These are phyloP conservation scores for Sequoiadendron giganteum DNA, from an alignment of 75 land plant genomes.

Conservation along the genomic window DNA sequence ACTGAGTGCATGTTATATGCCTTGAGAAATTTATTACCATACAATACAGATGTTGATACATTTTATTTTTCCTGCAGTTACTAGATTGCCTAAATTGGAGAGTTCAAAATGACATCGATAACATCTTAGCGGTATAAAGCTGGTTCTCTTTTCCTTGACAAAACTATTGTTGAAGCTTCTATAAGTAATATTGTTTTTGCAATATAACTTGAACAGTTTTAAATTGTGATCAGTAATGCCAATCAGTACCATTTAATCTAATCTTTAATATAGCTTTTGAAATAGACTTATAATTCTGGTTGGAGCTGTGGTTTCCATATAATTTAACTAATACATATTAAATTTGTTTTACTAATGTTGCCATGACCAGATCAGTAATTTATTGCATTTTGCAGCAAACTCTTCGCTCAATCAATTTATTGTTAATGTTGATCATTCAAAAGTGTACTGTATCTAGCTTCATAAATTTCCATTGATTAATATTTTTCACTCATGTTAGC, in stretches of 20 bases:
- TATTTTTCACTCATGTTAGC: background rate
- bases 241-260: background rate
- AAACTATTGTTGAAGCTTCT: background rate
- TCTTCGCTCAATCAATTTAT: background rate
- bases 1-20: background rate
- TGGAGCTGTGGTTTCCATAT: background rate
- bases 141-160: conserved; percentile 4
- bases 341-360: background rate
- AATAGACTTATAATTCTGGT: background rate
- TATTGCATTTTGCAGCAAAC: background rate
- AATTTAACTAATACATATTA: background rate
- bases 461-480: background rate
- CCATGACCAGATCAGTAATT: background rate
- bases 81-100: conserved; percentile 91
- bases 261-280: background rate
- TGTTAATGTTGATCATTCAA: background rate
- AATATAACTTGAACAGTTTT: background rate
- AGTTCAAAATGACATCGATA: conserved; percentile 82
- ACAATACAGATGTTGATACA: background rate
- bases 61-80: conserved; percentile 48
- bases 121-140: conserved; percentile 72
- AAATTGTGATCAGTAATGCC: background rate
- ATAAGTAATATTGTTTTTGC: background rate
- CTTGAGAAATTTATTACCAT: background rate
- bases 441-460: background rate